A percentile compares a stretch with the other conserved stretches of the same genome.
phyloP scores from a whole-genome alignment of 2,329 filamentous ascomycete species.

The Lecanicillium sp. region DNA sequence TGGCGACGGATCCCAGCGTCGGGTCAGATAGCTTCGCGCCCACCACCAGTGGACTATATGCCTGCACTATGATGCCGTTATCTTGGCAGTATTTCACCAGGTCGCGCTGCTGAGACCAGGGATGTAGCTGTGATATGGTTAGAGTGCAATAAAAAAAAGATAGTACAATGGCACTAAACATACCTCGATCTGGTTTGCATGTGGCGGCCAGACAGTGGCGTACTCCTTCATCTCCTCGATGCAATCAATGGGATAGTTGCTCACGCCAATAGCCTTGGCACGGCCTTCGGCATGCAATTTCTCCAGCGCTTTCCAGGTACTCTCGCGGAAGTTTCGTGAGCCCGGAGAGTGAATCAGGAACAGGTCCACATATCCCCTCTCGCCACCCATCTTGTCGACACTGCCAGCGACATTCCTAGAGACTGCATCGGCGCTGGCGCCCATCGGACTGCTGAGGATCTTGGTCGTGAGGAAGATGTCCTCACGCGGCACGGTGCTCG shows the following conservation, averaged over 20 bases:
- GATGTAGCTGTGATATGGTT: constrained; percentile 59
- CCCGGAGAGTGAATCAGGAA: constrained; percentile 62
- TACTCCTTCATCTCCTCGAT: constrained; percentile 61
- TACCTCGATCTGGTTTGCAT: constrained; percentile 68
- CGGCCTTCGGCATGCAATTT: constrained; percentile 50
- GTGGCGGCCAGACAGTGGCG: constrained; percentile 61
- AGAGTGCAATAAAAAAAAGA: constrained; percentile 27
- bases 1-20: constrained; percentile 46
- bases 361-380: constrained; percentile 60
- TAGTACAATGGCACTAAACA: constrained; percentile 13
- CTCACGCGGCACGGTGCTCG: constrained; percentile 40
- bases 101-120: constrained; percentile 53
- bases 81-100: constrained; percentile 58
- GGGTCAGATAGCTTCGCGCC: constrained; percentile 39
- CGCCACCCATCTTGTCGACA: constrained; percentile 50
- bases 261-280: constrained; percentile 61
- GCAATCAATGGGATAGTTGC: constrained; percentile 61
- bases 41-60: constrained; percentile 29
- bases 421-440: constrained; percentile 31
- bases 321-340: constrained; percentile 47
- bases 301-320: constrained; percentile 61
- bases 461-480: constrained; percentile 67
- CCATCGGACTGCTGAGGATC: constrained; percentile 41
- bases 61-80: constrained; percentile 55
- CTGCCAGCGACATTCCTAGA: constrained; percentile 54